Conservation (phyloP, 116 monocot genomes). For the Zostera marina region DNA sequence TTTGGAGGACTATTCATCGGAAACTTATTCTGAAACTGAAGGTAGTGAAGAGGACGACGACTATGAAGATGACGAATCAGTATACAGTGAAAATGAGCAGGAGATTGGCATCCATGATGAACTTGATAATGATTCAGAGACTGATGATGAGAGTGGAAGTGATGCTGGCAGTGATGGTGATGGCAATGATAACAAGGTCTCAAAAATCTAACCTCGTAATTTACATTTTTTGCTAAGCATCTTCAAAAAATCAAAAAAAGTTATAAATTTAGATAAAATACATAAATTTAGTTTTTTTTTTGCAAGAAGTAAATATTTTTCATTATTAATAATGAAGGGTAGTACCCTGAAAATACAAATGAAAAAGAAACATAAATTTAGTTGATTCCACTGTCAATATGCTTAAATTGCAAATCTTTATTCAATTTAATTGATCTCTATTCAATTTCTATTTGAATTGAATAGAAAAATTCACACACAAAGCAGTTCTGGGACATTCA, state of each 20-base stretch:
- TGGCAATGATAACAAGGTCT: constrained; percentile 37
- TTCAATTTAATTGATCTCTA: too few relatives aligned
- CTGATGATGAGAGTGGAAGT: constrained; percentile 30
- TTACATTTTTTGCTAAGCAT: neutral
- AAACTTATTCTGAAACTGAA: constrained; percentile 71
- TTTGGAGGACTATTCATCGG: constrained; percentile 53
- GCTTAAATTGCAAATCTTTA: too few relatives aligned
- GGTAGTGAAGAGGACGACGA: constrained; percentile 35
- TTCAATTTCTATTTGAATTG: neutral
- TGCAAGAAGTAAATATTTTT: too few relatives aligned
- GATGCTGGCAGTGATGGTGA: constrained; percentile 25
- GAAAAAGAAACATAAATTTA: too few relatives aligned
- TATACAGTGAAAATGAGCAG: constrained; percentile 41
- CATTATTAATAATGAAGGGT: too few relatives aligned
- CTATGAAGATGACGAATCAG: constrained; percentile 36
- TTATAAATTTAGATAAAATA: too few relatives aligned
- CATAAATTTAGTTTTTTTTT: too few relatives aligned
- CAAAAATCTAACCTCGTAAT: neutral
- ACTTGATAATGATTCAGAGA: constrained; percentile 20
- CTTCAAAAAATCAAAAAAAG: too few relatives aligned
- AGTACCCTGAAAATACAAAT: too few relatives aligned
- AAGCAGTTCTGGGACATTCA: too few relatives aligned
- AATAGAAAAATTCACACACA: too few relatives aligned
- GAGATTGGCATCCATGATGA: constrained; percentile 43
- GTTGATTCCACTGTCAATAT: too few relatives aligned